A percentile compares a stretch with the other conserved stretches of the same genome.
phyloP scores from a whole-genome alignment of 441 rosid species.

The Rhodomyrtus psidioides region DNA sequence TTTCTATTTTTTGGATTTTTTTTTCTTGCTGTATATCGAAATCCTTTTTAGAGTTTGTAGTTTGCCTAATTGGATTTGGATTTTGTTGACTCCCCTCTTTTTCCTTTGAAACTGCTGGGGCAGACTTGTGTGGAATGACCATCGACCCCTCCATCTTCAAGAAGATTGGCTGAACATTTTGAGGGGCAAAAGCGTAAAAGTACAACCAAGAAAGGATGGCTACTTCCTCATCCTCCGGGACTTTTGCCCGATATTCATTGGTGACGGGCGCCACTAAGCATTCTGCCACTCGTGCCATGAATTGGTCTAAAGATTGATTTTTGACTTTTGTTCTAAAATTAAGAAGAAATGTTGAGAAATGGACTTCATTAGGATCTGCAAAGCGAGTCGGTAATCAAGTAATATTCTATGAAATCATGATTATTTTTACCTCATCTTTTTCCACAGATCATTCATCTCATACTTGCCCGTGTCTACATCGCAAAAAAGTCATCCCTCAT shows the following conservation, averaged over 20 bases:
- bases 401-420: not conserved
- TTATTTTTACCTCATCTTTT: too few relatives aligned
- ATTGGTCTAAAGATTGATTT: not conserved
- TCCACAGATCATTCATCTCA: not conserved
- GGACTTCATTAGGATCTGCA: not conserved
- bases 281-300: not conserved
- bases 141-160: not conserved
- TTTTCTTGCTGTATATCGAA: too few relatives aligned
- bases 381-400: not conserved
- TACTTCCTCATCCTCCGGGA: not conserved
- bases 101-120: not conserved
- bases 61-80: too few relatives aligned
- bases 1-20: not conserved
- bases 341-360: not conserved
- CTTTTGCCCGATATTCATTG: not conserved
- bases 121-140: not conserved
- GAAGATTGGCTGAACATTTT: not conserved
- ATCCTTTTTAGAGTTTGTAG: too few relatives aligned
- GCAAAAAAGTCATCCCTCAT: not conserved
- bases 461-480: not conserved
- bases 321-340: not conserved
- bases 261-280: not conserved
- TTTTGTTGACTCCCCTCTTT: too few relatives aligned
- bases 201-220: not conserved
- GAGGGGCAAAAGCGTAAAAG: not conserved